phyloP scores from a whole-genome alignment of 148 eudicot genomes.

The Cornus florida region DNA sequence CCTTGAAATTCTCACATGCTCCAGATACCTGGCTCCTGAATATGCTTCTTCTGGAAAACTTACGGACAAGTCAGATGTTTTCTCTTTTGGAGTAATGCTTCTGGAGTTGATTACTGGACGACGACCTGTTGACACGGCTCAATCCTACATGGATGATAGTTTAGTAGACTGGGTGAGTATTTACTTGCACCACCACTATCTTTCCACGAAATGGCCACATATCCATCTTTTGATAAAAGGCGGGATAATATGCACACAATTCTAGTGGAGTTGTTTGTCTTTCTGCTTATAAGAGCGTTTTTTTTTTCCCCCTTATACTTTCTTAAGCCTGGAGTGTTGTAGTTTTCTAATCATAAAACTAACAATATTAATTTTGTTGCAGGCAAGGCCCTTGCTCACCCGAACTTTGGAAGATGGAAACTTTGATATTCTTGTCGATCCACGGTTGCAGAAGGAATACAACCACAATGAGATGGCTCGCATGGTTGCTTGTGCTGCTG shows the following conservation, averaged over 20 bases:
- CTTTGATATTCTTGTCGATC: conserved; percentile 68
- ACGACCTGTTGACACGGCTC: conserved; percentile 69
- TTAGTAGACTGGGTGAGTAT: conserved; percentile 91
- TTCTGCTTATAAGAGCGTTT: neutral
- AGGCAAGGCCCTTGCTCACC: conserved; percentile 93
- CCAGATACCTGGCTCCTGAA: conserved; percentile 91
- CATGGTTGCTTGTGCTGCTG: conserved; percentile 96
- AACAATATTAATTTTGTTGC: conserved; percentile 12
- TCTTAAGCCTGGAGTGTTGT: neutral
- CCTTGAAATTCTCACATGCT: neutral
- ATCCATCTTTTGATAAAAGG: neutral
- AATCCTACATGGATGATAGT: conserved; percentile 79
- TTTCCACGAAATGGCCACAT: neutral
- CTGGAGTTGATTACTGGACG: conserved; percentile 90
- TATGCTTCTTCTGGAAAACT: conserved; percentile 95
- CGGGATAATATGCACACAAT: neutral
- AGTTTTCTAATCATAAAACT: neutral
- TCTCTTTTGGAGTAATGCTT: conserved; percentile 90
- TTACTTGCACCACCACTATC: neutral
- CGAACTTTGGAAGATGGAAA: conserved; percentile 84
- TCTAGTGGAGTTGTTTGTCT: neutral
- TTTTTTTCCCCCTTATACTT: neutral
- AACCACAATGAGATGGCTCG: conserved; percentile 77
- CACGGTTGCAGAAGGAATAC: conserved; percentile 49
- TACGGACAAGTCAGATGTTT: conserved; percentile 91